phyloP scores from a whole-genome alignment of 2,329 filamentous ascomycete species.

The Sordariomycetes sp. region DNA sequence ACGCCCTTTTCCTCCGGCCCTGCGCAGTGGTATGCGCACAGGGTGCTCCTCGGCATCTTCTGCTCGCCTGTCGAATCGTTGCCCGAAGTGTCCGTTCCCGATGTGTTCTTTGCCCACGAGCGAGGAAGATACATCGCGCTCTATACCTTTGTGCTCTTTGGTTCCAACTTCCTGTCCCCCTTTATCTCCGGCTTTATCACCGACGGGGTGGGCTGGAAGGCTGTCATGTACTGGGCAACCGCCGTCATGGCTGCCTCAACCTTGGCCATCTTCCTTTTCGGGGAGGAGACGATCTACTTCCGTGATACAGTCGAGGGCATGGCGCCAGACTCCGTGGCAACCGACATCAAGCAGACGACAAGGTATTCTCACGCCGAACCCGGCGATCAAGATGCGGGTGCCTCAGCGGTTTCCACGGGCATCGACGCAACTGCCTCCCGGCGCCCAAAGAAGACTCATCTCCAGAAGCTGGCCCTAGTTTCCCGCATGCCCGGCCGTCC shows the following conservation, averaged over 20 bases:
- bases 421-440: no score
- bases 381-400: not conserved
- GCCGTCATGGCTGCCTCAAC: conserved; percentile 24
- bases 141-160: conserved; percentile 26
- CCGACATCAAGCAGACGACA: conserved; percentile 7
- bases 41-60: conserved; percentile 31
- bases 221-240: conserved; percentile 31
- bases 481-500: conserved; percentile 26
- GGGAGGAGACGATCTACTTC: conserved; percentile 47
- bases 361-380: no score
- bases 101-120: conserved; percentile 30
- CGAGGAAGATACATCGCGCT: conserved; percentile 29
- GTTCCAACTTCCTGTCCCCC: conserved; percentile 31
- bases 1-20: no score
- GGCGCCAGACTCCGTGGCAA: not conserved
- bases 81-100: conserved; percentile 30
- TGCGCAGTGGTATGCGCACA: conserved; percentile 16
- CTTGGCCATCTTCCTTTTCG: conserved; percentile 39
- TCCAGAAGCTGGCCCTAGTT: conserved; percentile 27
- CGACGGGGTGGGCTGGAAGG: conserved; percentile 26
- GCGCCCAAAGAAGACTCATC: conserved; percentile 9
- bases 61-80: conserved; percentile 33
- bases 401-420: no score
- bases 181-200: conserved; percentile 33
- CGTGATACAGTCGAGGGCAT: not conserved